Evolutionary conservation across 345 rosid species (phyloP).

Genomic region (rapeseed (Brassica napus)): Da-Ae NC_063436.1:8476001-8476500

Average conservation of each 20-base stretch:
- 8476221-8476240: neutral
- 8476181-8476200: slow-evolving; percentile 56
- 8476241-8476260: slow-evolving; percentile 19
- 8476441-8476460: neutral
- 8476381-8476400: neutral
- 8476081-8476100: slow-evolving; percentile 98
- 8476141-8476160: slow-evolving; percentile 91
- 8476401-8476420: slow-evolving; percentile 1
- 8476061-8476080: slow-evolving; percentile 83
- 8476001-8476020: slow-evolving; percentile 6
- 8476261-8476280: neutral
- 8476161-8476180: slow-evolving; percentile 91
- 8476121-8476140: slow-evolving; percentile 91
- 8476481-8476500: slow-evolving; percentile 84
- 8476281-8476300: slow-evolving; percentile 4
- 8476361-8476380: neutral
- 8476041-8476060: slow-evolving; percentile 5
- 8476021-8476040: slow-evolving; percentile 2
- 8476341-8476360: slow-evolving; percentile 19
- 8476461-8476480: slow-evolving; percentile 19
- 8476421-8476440: slow-evolving; percentile 4
- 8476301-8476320: slow-evolving; percentile 24
- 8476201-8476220: slow-evolving; percentile 26
- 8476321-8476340: slow-evolving; percentile 14
- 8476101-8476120: slow-evolving; percentile 92